A percentile compares a stretch with the other conserved stretches of the same genome.
Evolutionary conservation across 768 basidiomycete species (phyloP).

Genomic region (Pleurotus djamor): DNA sequence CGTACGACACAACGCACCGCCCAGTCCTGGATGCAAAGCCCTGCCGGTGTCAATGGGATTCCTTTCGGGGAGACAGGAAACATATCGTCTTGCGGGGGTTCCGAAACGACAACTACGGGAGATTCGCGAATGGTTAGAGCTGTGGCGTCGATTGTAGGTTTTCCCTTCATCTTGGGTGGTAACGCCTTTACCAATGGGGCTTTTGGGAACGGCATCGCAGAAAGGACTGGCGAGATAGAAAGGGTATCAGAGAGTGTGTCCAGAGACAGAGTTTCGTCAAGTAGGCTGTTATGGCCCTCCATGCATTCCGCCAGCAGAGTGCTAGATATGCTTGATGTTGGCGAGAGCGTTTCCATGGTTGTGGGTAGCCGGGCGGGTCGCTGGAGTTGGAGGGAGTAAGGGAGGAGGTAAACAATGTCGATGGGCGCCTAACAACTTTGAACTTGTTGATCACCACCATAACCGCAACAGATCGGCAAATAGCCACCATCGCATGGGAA

Average conservation of each 20-base stretch:
- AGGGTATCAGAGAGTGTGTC: constrained; percentile 2
- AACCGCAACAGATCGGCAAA: no score
- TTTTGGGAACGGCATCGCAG: background rate
- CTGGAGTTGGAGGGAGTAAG: no score
- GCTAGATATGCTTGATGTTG: constrained; percentile 3
- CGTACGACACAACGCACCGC: constrained; percentile 31
- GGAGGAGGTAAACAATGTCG: no score
- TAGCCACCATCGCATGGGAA: no score
- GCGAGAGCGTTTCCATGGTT: constrained; percentile 2
- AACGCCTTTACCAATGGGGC: background rate
- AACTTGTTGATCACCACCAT: no score
- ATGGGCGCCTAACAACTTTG: background rate
- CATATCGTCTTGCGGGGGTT: constrained; percentile 17
- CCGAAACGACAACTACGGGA: background rate
- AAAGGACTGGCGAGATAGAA: background rate
- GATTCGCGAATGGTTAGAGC: background rate
- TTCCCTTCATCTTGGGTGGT: no score
- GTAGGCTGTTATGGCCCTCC: constrained; percentile 3
- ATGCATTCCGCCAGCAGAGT: constrained; percentile 2
- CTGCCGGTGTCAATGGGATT: constrained; percentile 32
- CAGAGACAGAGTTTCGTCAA: constrained; percentile 6
- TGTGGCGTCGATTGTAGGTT: background rate
- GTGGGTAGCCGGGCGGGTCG: background rate
- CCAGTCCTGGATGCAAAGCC: constrained; percentile 37
- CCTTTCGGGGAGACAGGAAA: constrained; percentile 35